Evolutionary conservation across 2,329 filamentous ascomycete species (phyloP).

Genomic region (Metarhizium robertsii): DNA sequence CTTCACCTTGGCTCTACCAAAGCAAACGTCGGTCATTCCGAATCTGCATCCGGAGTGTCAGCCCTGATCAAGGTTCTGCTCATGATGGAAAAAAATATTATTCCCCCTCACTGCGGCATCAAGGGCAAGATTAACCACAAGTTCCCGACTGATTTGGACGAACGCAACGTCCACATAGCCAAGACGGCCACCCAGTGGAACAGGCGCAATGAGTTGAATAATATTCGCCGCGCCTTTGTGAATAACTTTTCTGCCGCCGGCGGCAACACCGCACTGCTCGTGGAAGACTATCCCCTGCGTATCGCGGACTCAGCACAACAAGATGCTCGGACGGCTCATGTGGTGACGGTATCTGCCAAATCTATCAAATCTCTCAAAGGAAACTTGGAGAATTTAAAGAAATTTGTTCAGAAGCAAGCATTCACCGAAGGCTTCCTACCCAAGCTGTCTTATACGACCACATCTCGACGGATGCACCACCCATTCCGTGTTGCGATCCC

Average conservation of each 20-base stretch:
- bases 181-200: slow-evolving; percentile 16
- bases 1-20: slow-evolving; percentile 36
- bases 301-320: neutral
- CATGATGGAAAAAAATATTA: slow-evolving; percentile 44
- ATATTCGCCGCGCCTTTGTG: slow-evolving; percentile 40
- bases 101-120: slow-evolving; percentile 57
- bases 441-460: slow-evolving; percentile 44
- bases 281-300: slow-evolving; percentile 42
- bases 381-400: neutral
- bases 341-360: slow-evolving; percentile 5
- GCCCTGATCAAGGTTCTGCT: slow-evolving; percentile 53
- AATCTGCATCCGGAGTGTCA: slow-evolving; percentile 40
- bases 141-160: slow-evolving; percentile 43
- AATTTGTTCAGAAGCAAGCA: slow-evolving; percentile 12
- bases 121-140: slow-evolving; percentile 50
- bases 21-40: slow-evolving; percentile 53
- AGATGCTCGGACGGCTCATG: neutral
- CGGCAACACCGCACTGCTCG: slow-evolving; percentile 58
- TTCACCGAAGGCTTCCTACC: slow-evolving; percentile 25
- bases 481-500: neutral
- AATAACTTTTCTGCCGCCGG: slow-evolving; percentile 67
- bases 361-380: neutral
- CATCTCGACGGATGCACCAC: slow-evolving; percentile 27
- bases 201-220: slow-evolving; percentile 13
- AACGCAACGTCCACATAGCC: slow-evolving; percentile 47